Conservation (phyloP, 805 yeast genomes). For the Metschnikowia lunata region DNA sequence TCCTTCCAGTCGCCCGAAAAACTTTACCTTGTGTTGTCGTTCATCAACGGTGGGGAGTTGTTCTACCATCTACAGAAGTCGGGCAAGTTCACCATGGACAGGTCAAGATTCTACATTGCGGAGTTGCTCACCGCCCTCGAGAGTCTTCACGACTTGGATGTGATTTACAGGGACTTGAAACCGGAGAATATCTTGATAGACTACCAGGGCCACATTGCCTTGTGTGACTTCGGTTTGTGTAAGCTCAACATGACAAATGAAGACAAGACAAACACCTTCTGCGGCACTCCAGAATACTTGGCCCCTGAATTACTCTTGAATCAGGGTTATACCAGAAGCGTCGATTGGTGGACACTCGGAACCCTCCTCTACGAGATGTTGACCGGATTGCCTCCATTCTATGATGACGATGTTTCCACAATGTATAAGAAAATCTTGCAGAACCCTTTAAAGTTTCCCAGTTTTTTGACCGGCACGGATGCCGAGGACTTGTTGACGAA, state of each 20-base stretch:
- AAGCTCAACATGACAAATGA: constrained; percentile 89
- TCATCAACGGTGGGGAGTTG: constrained; percentile 95
- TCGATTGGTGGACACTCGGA: constrained; percentile 99
- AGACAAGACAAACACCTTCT: constrained; percentile 86
- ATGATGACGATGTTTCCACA: constrained; percentile 85
- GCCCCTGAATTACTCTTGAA: constrained; percentile 92
- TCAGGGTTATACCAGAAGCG: constrained; percentile 91
- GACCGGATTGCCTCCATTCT: constrained; percentile 95
- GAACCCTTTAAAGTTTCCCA: constrained; percentile 86
- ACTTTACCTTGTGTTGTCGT: constrained; percentile 81
- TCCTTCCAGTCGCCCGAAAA: constrained; percentile 97
- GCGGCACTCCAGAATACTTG: constrained; percentile 97
- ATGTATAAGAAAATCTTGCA: constrained; percentile 93
- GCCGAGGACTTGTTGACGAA: constrained; percentile 77
- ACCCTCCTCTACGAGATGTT: constrained; percentile 92
- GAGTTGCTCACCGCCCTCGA: constrained; percentile 92
- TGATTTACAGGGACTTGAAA: constrained; percentile 90
- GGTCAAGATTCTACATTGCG: constrained; percentile 91
- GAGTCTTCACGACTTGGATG: constrained; percentile 84
- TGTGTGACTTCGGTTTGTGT: constrained; percentile 96
- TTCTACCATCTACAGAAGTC: constrained; percentile 91
- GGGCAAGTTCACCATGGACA: constrained; percentile 80
- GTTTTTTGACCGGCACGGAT: constrained; percentile 71
- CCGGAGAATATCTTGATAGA: constrained; percentile 94
- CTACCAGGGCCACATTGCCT: constrained; percentile 95